phyloP scores from a whole-genome alignment of 768 basidiomycete species.

The Boletus sp. region DNA sequence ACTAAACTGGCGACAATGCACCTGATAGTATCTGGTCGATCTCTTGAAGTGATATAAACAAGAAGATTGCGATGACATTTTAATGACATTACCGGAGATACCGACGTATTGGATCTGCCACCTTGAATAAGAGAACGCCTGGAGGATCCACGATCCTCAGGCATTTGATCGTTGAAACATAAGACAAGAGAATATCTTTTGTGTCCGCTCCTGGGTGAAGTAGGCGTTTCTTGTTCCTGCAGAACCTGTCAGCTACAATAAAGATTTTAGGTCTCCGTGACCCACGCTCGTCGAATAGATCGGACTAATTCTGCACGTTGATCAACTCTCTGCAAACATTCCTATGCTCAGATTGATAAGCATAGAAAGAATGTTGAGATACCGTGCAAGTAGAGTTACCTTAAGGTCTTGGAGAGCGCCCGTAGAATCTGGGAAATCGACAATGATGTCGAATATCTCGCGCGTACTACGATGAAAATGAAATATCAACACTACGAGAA shows the following conservation, averaged over 20 bases:
- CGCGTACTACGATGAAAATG: conserved; percentile 43
- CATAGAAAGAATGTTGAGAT: neutral
- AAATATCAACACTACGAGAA: neutral
- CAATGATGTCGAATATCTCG: conserved; percentile 95
- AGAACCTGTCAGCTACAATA: conserved; percentile 2
- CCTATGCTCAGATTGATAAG: conserved; percentile 36
- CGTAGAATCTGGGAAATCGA: conserved; percentile 86
- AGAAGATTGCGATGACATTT: neutral
- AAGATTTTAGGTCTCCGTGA: neutral
- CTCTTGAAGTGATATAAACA: conserved; percentile 40
- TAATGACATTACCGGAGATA: conserved; percentile 68
- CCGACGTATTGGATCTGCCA: conserved; percentile 86
- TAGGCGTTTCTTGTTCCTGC: conserved; percentile 79
- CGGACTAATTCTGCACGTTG: conserved; percentile 75
- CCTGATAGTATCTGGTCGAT: conserved; percentile 88
- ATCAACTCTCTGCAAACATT: conserved; percentile 77
- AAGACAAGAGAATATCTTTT: conserved; percentile 82
- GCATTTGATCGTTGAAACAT: conserved; percentile 90
- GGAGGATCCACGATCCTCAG: conserved; percentile 88
- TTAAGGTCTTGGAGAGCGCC: conserved; percentile 84
- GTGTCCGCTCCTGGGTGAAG: conserved; percentile 97
- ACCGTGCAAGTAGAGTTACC: conserved; percentile 35
- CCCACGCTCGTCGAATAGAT: conserved; percentile 73
- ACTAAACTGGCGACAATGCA: conserved; percentile 91
- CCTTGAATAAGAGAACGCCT: conserved; percentile 89